Evolutionary conservation across 352 stramenopile species (phyloP).

Genomic region (Globisporangium barbulae): DNA sequence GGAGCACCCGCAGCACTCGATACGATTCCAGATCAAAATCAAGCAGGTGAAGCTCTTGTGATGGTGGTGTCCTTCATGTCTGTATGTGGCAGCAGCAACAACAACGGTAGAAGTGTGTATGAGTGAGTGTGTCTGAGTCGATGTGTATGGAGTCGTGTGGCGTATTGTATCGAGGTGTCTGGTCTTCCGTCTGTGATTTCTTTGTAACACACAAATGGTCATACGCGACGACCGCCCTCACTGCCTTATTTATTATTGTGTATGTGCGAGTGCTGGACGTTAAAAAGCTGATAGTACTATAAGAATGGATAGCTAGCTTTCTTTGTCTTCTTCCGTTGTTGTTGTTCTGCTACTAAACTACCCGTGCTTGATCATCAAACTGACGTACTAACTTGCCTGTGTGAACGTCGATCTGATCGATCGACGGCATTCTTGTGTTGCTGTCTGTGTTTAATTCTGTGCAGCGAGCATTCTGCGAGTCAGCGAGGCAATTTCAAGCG

Average conservation of each 20-base stretch:
- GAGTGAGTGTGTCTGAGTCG: slow-evolving; percentile 3
- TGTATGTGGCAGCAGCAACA: slow-evolving; percentile 9
- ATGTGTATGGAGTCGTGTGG: slow-evolving; percentile 5
- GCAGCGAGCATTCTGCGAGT: slow-evolving; percentile 59
- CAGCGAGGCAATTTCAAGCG: slow-evolving; percentile 57
- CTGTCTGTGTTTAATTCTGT: slow-evolving; percentile 17
- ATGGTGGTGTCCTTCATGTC: slow-evolving; percentile 2
- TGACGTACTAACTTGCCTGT: background rate
- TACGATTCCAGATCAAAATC: slow-evolving; percentile 86
- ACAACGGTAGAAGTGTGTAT: slow-evolving; percentile 11
- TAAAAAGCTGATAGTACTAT: slow-evolving; percentile 11
- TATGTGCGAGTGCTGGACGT: slow-evolving; percentile 6
- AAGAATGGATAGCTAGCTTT: slow-evolving; percentile 20
- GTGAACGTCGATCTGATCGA: slow-evolving; percentile 4
- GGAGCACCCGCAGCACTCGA: slow-evolving; percentile 61
- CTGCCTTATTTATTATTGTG: background rate
- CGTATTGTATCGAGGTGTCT: slow-evolving; percentile 15
- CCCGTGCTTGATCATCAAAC: background rate
- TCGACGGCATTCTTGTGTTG: background rate
- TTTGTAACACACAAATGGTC: slow-evolving; percentile 7
- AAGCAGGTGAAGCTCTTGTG: slow-evolving; percentile 63
- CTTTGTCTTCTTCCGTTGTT: slow-evolving; percentile 16
- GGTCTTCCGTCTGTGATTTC: slow-evolving; percentile 4
- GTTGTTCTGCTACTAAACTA: slow-evolving; percentile 5
- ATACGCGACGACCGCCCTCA: slow-evolving; percentile 2